Evolutionary conservation across 75 land plant genomes (phyloP), one percentile per base, ranked within the genome.

Genomic region (Adiantum capillusveneris): DNA sequence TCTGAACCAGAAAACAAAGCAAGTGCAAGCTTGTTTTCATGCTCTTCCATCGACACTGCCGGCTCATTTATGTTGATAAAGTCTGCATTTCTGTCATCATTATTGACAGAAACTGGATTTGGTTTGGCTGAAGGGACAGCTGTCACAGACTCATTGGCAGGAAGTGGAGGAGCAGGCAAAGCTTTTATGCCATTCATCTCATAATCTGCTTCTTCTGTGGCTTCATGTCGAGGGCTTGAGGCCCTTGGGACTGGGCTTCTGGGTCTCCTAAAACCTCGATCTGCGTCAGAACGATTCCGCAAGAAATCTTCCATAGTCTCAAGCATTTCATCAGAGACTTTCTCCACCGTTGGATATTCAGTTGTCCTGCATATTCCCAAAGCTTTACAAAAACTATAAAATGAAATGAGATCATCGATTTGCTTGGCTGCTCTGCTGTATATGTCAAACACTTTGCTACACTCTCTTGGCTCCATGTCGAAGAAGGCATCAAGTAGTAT

Each of bases 401-500:
- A 95, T 7, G 53, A 54, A 22, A 34, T 53, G 1, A 95, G 84
- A 67, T 84, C 92, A 11, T 84, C 83, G 51, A 76, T 74, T 45
- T 84, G 97, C 65, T 82, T 82, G 17, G 84, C 60, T 18, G 86
- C 87, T 25, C 63, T 69, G 44, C 64, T 58, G 44, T 80, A 84
- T 12, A 74, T 53, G 11, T 84, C 84, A 43, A 65, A 90, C 0
- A 88, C 78, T 20, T 60, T 67, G 17, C 64, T 61, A 31, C 78
- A 65, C 17, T 71, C 65, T 14, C 52, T 64, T 48, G 75, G 69
- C 14, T 73, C 79, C 65, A 95, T 64, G 41, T 82, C 86, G 66
- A 87, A 95, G 74, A 87, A 95, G 37, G 69, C 75, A 49, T 90
- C 93, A 1, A 90, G 73, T 22, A 95, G 68, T 20, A 87, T 68